Base-by-base conservation (phyloP, 73 alveolate genomes). In the Paramecium octaurelia region DNA sequence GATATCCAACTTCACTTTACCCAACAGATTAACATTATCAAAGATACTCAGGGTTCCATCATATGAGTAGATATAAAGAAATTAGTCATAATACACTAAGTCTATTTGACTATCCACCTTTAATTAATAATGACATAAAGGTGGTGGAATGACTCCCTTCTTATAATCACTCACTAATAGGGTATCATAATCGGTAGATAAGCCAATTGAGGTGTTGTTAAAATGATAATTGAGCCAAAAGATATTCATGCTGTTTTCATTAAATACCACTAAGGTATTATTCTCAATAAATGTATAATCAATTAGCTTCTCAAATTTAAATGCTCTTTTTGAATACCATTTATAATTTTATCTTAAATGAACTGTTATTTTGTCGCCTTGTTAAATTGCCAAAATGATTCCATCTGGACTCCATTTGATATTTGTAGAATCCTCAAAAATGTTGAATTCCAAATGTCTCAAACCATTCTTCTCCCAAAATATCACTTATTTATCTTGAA, bases 381-480 rank as follows among this genome's bases (percentile, higher is more conserved):
- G n/a, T 21, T 86, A 43, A 35, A 42, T 73, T 6, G 93, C 93
- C 16, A 89, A 89, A 16, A 91, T 77, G 6, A 35, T 27, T 10
- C 95, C 95, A 35, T 91, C 93, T 23, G 85, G 92, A 73, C 87
- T 69, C 80, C 77, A 88, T 21, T 70, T 48, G 1, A 42, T 4
- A 27, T 89, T 34, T 27, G 11, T 21, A 29, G 24, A 18, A 11
- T 29, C 42, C 20, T 60, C 76, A 12, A 95, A 96, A 2, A 93
- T 77, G 16, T 92, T 91, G 88, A 98, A 98, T 89, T 98, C 99
- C 3, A 98, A 99, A 95, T 98, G 99, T 90, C 98, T 86, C 54
- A 98, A 95, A 16, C 99, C 99, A 91, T 98, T 98, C 92, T 97
- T 95, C 95, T 98, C 99, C 97, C 99, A 97, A 88, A 98, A 96